Base-by-base conservation (phyloP, 306 rosid species). In the Cercis canadensis region DNA sequence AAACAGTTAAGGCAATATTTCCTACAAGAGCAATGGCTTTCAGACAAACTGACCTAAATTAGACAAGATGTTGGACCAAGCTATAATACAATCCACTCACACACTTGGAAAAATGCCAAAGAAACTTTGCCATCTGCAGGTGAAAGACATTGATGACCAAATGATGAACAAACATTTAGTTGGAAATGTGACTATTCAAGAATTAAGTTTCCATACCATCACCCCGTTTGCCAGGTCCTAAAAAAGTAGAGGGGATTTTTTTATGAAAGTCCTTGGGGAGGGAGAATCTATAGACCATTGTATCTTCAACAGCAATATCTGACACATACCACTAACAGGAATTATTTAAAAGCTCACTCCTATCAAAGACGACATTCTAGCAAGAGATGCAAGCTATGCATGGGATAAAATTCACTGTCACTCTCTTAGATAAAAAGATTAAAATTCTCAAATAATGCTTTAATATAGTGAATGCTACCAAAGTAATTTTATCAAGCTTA, bases 401-500 rank as follows among this genome's bases (percentile, higher is more conserved):
- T 24, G 29, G 29, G 3, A 24, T 21, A 18, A 47, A 34, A 37
- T 18, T 11, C 50, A n/a, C 9, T 34, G 46, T 51, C 37, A 16
- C 24, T 18, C 45, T 32, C 44, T 65, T 15, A 33, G 18, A 49
- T 16, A 53, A 67, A 52, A 24, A 24, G 4, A 49, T 15, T 50
- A 6, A 36, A 66, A 51, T 14, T 10, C 61, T 67, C 72, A 41
- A 50, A 73, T 49, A 54, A 73, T n/a, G 37, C 31, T 65, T 19
- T 39, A 56, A 44, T 33, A 41, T 36, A 44, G 13, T 50, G 29
- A 10, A 15, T 12, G 10, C 18, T 37, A 29, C 53, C 13, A 57
- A 10, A 57, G 36, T 11, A 53, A 72, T 71, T 13, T 53, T 44
- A 39, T 72, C 62, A 67, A 73, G 77, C 91, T 83, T 82, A 90